Evolutionary conservation across 2,329 filamentous ascomycete species (phyloP).

Genomic region (Escovopsis sp.): DNA sequence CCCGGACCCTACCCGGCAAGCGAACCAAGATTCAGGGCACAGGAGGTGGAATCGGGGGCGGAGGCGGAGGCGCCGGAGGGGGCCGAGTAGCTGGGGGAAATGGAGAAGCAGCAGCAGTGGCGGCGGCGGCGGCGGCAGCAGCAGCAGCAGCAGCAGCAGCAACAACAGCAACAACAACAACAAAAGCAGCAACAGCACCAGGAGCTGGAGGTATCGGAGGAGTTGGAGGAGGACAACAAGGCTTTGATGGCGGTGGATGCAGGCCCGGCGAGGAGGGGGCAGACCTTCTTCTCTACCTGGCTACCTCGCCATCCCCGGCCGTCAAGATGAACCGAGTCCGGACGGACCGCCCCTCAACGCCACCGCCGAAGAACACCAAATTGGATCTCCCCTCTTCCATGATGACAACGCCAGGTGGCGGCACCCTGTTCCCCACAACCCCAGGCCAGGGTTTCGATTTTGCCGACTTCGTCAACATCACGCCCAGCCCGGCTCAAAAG

Average conservation of each 20-base stretch:
- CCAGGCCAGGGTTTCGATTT: constrained; percentile 82
- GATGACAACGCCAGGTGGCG: constrained; percentile 73
- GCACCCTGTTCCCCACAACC: constrained; percentile 57
- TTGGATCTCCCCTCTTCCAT: constrained; percentile 64
- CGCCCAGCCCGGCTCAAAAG: constrained; percentile 83
- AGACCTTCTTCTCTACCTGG: constrained; percentile 69
- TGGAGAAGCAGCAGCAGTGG: too few species aligned
- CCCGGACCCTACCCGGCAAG: constrained; percentile 30
- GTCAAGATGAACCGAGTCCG: constrained; percentile 33
- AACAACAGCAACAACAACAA: too few species aligned
- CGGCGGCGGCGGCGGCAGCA: too few species aligned
- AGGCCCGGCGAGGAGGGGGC: constrained; percentile 66
- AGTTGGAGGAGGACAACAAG: too few species aligned
- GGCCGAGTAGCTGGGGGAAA: too few species aligned
- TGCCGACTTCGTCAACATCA: constrained; percentile 93
- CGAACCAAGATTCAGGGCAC: constrained; percentile 33
- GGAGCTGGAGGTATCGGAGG: too few species aligned
- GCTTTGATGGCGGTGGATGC: constrained; percentile 14
- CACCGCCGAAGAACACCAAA: constrained; percentile 53
- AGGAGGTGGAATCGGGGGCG: constrained; percentile 8
- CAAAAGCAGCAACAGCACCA: too few species aligned
- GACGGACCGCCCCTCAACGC: constrained; percentile 62
- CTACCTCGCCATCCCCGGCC: constrained; percentile 80
- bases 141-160: too few species aligned
- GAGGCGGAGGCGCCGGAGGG: too few species aligned